These are phyloP conservation scores for Talaromyces piceae DNA, from an alignment of 2,329 filamentous ascomycete genomes.

Conservation along the genomic window DNA sequence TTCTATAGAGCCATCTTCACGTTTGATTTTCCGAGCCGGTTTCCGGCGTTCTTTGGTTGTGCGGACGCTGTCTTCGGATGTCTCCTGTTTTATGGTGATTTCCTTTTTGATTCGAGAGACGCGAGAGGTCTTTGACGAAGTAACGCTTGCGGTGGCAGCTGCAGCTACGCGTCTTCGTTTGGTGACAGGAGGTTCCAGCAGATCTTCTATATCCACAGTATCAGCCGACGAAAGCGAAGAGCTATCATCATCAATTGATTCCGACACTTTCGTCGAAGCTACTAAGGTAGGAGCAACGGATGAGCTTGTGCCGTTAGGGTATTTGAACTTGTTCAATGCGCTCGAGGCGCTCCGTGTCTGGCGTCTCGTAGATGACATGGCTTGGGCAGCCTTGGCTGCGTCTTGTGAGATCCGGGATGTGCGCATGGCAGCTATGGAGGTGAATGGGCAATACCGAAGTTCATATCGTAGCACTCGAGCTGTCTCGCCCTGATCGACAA, in stretches of 20 bases:
- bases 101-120: slow-evolving; percentile 18
- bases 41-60: slow-evolving; percentile 30
- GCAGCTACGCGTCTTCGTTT: slow-evolving; percentile 44
- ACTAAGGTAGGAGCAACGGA: slow-evolving; percentile 14
- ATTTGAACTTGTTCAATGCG: slow-evolving; percentile 22
- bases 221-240: slow-evolving; percentile 29
- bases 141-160: slow-evolving; percentile 15
- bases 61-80: slow-evolving; percentile 8
- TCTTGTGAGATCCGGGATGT: slow-evolving; percentile 54
- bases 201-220: slow-evolving; percentile 53
- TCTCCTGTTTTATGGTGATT: slow-evolving; percentile 21
- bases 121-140: no score
- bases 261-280: slow-evolving; percentile 25
- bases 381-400: slow-evolving; percentile 49
- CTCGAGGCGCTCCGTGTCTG: slow-evolving; percentile 34
- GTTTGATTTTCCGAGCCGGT: slow-evolving; percentile 34
- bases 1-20: slow-evolving; percentile 27
- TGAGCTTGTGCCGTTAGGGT: slow-evolving; percentile 14
- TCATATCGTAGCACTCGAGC: no score
- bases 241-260: slow-evolving; percentile 22
- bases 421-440: slow-evolving; percentile 41
- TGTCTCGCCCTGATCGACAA: no score
- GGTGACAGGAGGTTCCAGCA: slow-evolving; percentile 31
- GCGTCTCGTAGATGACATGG: slow-evolving; percentile 39
- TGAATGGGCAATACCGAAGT: not conserved